Evolutionary conservation across 2,329 filamentous ascomycete species (phyloP), one percentile per base, ranked within the genome.

Genomic region (Hortaea sp.): DNA sequence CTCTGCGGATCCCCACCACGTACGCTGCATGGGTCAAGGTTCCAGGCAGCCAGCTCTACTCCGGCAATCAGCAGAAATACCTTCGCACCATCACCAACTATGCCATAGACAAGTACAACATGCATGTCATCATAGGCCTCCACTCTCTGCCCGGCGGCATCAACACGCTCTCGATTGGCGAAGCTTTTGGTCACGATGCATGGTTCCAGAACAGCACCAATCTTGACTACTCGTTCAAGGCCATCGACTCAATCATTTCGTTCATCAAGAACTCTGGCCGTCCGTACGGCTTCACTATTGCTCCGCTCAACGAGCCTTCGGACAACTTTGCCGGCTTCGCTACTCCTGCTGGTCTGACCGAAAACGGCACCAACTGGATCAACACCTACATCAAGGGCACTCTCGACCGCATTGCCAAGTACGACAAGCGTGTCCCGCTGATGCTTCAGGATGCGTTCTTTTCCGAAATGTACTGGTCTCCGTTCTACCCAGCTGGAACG

Each of bases 231-330:
- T 62, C 57, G 1, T 57, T 58, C 39, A 41, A 57, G 39, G 62
- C 57, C 6, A 51, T 66, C 29, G 61, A 64, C 12, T 55, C 54
- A 1, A 53, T 61, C 2, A 44, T 66, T 6, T 42, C 46, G 7
- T 67, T 59, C 46, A 60, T 67, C 41, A 47, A 20, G 20, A 20
- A 20, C 59, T 41, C 39, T 42, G 6, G 57, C 6, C 57, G 56
- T 5, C 52, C 55, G 4, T 51, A 63, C 42, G 55, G 56, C 5
- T 66, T 60, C 51, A 64, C 63, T 45, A 49, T 69, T 37, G 57
- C 55, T 3, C 63, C 65, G 5, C 61, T 69, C 52, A 69, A 69
- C 52, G 65, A 69, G 43, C 53, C 64, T 0, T 57, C 51, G 29
- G 66, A 68, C 53, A 64, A 64, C 47, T 51, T 66, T 31, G 47